Evolutionary conservation across 306 rosid species (phyloP).

Genomic region (Ochetophila trinervis): DNA sequence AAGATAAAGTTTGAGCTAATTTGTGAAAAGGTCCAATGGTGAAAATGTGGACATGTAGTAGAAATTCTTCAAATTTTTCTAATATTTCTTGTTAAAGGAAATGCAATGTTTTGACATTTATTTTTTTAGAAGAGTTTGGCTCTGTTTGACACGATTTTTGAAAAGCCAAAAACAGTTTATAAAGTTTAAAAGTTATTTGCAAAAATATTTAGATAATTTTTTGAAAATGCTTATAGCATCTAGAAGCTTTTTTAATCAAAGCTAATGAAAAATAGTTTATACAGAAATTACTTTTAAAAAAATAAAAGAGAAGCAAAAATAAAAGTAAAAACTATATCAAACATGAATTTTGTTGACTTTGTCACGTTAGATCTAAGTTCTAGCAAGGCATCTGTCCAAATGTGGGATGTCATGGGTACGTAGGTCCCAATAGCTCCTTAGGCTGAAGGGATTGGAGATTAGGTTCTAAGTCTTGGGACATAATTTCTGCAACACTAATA

Average conservation of each 20-base stretch:
- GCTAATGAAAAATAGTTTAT: no score
- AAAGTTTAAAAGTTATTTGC: no score
- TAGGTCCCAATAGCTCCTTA: neutral
- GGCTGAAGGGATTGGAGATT: neutral
- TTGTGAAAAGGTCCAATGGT: slow-evolving; percentile 69
- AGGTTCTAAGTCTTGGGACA: neutral
- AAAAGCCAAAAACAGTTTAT: no score
- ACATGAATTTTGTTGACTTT: slow-evolving; percentile 26
- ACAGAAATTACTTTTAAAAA: no score
- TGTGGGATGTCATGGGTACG: neutral
- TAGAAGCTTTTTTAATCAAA: no score
- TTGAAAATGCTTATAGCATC: no score
- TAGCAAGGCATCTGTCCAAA: neutral
- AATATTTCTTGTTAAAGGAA: slow-evolving; percentile 45
- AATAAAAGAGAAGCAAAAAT: no score
- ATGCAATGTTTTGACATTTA: slow-evolving; percentile 51
- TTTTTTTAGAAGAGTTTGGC: slow-evolving; percentile 39
- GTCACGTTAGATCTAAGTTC: slow-evolving; percentile 14
- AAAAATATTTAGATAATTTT: no score
- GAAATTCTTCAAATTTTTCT: slow-evolving; percentile 16
- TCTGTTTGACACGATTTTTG: no score
- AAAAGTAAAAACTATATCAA: no score
- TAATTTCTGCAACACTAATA: neutral
- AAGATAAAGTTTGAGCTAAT: slow-evolving; percentile 16
- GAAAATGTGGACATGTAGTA: slow-evolving; percentile 40